phyloP scores from a whole-genome alignment of 2,329 filamentous ascomycete species.

The Fusarium fracticaudum region DNA sequence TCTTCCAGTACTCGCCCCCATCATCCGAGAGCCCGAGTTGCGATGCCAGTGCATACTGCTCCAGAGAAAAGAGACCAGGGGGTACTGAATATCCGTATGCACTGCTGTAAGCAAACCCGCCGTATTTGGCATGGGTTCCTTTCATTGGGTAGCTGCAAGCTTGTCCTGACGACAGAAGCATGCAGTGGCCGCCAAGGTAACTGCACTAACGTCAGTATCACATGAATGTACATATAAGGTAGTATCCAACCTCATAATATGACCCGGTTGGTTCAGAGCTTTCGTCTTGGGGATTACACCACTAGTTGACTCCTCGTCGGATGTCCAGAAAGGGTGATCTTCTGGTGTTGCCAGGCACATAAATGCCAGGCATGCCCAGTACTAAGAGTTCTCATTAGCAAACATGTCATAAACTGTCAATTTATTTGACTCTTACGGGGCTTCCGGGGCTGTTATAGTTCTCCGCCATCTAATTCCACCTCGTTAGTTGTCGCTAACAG shows the following conservation, averaged over 20 bases:
- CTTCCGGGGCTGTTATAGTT: slow-evolving; percentile 84
- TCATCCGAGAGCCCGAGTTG: slow-evolving; percentile 82
- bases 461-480: slow-evolving; percentile 68
- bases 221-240: background rate
- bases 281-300: slow-evolving; percentile 67
- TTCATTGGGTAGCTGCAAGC: slow-evolving; percentile 86
- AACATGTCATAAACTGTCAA: slow-evolving; percentile 31
- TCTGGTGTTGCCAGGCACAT: slow-evolving; percentile 76
- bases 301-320: slow-evolving; percentile 69
- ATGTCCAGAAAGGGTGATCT: slow-evolving; percentile 79
- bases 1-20: slow-evolving; percentile 81
- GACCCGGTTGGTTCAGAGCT: slow-evolving; percentile 72
- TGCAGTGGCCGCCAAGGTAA: slow-evolving; percentile 76
- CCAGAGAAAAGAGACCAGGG: slow-evolving; percentile 77
- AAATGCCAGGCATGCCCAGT: slow-evolving; percentile 84
- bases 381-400: slow-evolving; percentile 54
- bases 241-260: slow-evolving; percentile 67
- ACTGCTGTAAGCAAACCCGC: slow-evolving; percentile 80
- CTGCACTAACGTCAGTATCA: slow-evolving; percentile 46
- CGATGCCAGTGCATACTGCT: slow-evolving; percentile 80
- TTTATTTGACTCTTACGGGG: slow-evolving; percentile 52
- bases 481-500: slow-evolving; percentile 23
- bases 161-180: slow-evolving; percentile 79
- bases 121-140: slow-evolving; percentile 84
- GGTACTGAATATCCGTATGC: slow-evolving; percentile 82